Percentiles rank a stretch among this genome's conserved stretches.
Conservation (phyloP, 2,329 filamentous ascomycete species). For the Nemania diffusa region DNA sequence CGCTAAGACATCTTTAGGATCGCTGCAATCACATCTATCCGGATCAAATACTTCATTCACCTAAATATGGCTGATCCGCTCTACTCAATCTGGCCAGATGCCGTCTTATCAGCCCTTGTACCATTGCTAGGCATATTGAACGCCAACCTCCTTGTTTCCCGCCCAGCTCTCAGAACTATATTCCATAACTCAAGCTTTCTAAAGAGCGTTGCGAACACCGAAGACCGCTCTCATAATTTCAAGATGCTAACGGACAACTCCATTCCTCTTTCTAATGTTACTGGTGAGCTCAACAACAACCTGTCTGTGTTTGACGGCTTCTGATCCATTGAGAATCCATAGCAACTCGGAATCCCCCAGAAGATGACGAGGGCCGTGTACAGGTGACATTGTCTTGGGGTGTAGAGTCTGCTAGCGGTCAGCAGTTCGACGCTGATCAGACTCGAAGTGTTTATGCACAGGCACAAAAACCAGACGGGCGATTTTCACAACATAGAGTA, state of each 20-base stretch:
- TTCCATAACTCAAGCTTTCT: background rate
- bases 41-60: conserved; percentile 35
- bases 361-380: too few relatives aligned
- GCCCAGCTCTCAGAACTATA: conserved; percentile 26
- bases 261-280: background rate
- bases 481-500: too few relatives aligned
- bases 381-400: too few relatives aligned
- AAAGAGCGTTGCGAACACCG: background rate
- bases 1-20: conserved; percentile 17
- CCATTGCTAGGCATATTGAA: conserved; percentile 43
- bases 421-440: too few relatives aligned
- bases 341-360: too few relatives aligned
- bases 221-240: background rate
- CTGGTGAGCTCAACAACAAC: background rate
- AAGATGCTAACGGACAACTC: background rate
- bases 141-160: conserved; percentile 41
- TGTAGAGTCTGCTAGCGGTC: too few relatives aligned
- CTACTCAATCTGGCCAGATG: conserved; percentile 30
- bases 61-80: conserved; percentile 35
- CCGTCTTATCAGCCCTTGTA: conserved; percentile 35
- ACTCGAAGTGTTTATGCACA: too few relatives aligned
- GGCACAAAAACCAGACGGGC: too few relatives aligned
- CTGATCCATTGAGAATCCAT: too few relatives aligned
- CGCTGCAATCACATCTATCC: conserved; percentile 31
- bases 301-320: too few relatives aligned